Base-by-base conservation (phyloP, 176 grass and related monocot genomes). In the Tillandsia leiboldiana region DNA sequence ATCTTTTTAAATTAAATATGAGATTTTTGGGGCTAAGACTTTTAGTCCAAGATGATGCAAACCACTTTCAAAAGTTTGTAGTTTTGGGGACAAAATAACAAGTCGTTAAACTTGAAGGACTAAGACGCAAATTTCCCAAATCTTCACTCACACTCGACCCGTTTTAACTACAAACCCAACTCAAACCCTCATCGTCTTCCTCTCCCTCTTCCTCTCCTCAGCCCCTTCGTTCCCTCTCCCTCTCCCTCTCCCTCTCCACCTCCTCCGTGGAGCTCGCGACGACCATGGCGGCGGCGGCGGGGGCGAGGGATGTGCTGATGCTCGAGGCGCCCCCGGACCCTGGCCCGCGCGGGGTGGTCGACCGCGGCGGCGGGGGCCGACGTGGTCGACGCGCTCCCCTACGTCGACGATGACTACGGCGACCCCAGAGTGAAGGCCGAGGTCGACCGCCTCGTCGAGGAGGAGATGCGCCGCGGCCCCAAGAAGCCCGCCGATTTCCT, bases 321-420 rank as follows among this genome's bases (percentile, higher is more conserved):
- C 89, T 97, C 20, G 94, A 97, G 11, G 89, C 94, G 15, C 82
- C 94, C 56, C 89, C 89, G 50, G 51, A 80, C 9, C 53, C 84
- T n/a, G 27, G 57, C 75, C 18, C 14, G 75, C 3, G 23, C 47
- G 14, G 77, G 50, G 26, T 67, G 81, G 33, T 90, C 88, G 89
- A 77, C 80, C 9, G 51, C 79, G 26, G 59, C 54, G 27, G 83
- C 89, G 57, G 84, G 93, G 65, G 93, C 93, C 3, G 94, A 99
- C 66, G 14, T 82, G 10, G 70, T 99, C 2, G 94, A 99, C 65
- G 94, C 89, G 82, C 75, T 99, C 66, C 94, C 94, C 27, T 99
- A 99, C 90, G 88, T 99, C 69, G 94, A 99, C 75, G 89, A 80
- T 51, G 94, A 99, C 84, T 99, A 99, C 72, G 89, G 89, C 14